These are phyloP conservation scores for Tolypocladium guangdongense DNA, from an alignment of 2,329 filamentous ascomycete species.

Conservation along the genomic window DNA sequence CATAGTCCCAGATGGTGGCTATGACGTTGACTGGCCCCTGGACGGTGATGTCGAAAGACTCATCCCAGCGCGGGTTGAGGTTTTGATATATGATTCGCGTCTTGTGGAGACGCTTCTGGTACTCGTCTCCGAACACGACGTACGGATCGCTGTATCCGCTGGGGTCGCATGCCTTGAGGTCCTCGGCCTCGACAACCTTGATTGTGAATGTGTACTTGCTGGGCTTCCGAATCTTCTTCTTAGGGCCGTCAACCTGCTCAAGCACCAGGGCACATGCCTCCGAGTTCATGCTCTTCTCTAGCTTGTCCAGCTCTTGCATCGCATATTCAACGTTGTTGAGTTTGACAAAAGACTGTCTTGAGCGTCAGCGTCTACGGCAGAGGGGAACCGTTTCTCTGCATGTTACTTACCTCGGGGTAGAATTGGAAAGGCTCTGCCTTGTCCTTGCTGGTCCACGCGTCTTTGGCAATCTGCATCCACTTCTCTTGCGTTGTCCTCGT, in stretches of 20 bases:
- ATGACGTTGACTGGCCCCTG: conserved; percentile 87
- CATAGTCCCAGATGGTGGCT: conserved; percentile 96
- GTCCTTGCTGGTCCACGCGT: conserved; percentile 84
- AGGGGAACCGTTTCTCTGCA: background rate
- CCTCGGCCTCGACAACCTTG: conserved; percentile 96
- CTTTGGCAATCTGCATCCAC: conserved; percentile 86
- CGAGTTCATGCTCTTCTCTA: conserved; percentile 83
- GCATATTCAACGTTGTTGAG: conserved; percentile 96
- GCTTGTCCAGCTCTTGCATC: conserved; percentile 79
- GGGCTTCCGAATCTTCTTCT: conserved; percentile 52
- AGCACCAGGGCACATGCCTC: conserved; percentile 82
- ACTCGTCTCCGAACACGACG: conserved; percentile 92
- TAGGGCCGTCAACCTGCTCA: conserved; percentile 59
- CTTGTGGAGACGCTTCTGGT: conserved; percentile 91
- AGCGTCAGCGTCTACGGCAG: conserved; percentile 15
- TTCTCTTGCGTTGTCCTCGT: conserved; percentile 80
- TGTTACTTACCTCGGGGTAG: conserved; percentile 63
- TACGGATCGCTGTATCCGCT: conserved; percentile 93
- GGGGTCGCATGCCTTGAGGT: conserved; percentile 94
- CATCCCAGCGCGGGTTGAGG: conserved; percentile 93
- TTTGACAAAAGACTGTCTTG: conserved; percentile 76
- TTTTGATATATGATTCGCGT: conserved; percentile 85
- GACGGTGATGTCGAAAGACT: conserved; percentile 91
- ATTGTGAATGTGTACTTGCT: conserved; percentile 96
- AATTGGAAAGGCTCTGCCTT: conserved; percentile 96